Evolutionary conservation across 495 filamentous ascomycete species (phyloP), one percentile per base, ranked within the genome.

Genomic region (Hyaloscypha finlandica): DNA sequence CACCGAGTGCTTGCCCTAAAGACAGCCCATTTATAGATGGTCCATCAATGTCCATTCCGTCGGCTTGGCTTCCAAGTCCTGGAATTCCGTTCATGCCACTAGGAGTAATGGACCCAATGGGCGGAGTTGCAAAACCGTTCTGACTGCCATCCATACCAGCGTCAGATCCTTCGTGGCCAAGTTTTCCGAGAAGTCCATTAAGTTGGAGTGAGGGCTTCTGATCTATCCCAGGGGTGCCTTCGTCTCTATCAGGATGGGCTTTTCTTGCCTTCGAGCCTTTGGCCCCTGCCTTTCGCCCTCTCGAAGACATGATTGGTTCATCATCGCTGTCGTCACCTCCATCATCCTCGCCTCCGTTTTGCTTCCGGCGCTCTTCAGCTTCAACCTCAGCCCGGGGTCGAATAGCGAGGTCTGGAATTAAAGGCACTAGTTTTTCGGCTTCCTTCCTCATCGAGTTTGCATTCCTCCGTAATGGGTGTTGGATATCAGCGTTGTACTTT

Each of bases 231-330:
- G 92, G 88, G 6, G 94, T 92, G 31, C 86, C 88, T 75, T 97
- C 94, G 76, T 93, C 91, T 62, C 91, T 88, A 55, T 88, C 85
- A 29, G 87, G 82, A 32, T 85, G 89, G 22, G 88, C 83, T 73
- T 97, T 99, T 71, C 93, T 89, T 1, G 91, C 88, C 64, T 91
- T 92, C 70, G 85, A 78, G 9, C 89, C 89, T 71, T 92, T 92
- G 68, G 88, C 89, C 3, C 89, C 86, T 19, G 93, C 92, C 73
- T 93, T 97, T 33, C 96, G 89, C 60, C 95, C 96, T 65, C 96
- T 86, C 59, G 95, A 96, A 51, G 95, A 94, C 91, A 97, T 97
- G 76, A 98, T 97, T 29, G 96, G 95, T 77, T 98, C 96, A 75
- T 99, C 95, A 68, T 98, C 96, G 72, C 93, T 97, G 73, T 97